Conservation (phyloP, 1,284 basidiomycete genomes). For the Coniophora puteana region DNA sequence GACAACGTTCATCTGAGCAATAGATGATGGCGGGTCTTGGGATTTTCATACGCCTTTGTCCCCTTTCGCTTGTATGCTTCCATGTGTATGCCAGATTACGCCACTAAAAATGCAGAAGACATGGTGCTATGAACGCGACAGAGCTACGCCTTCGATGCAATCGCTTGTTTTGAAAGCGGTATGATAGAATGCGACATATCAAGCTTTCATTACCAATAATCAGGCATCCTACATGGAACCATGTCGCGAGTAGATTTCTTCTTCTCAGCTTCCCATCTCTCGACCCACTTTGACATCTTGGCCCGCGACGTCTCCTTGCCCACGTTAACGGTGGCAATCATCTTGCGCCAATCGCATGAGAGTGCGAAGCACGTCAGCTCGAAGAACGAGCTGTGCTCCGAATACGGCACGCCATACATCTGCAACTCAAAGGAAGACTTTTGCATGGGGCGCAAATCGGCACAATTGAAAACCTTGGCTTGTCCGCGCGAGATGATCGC, state of each 20-base stretch:
- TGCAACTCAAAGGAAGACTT: conserved; percentile 69
- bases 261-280: conserved; percentile 82
- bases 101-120: conserved; percentile 21
- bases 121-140: conserved; percentile 15
- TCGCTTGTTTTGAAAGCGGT: not conserved
- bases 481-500: conserved; percentile 68
- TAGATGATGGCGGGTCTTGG: conserved; percentile 31
- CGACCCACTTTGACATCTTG: conserved; percentile 87
- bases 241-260: conserved; percentile 47
- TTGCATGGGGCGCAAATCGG: conserved; percentile 66
- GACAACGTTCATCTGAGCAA: conserved; percentile 62
- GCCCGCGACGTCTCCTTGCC: conserved; percentile 73
- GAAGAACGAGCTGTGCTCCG: conserved; percentile 93
- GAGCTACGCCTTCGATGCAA: not conserved
- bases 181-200: not conserved
- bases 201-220: conserved; percentile 58
- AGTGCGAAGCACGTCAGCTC: conserved; percentile 94
- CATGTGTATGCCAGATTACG: conserved; percentile 13
- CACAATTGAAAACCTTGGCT: conserved; percentile 60
- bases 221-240: conserved; percentile 57
- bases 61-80: conserved; percentile 16
- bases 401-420: conserved; percentile 91
- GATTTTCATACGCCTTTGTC: conserved; percentile 30
- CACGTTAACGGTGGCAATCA: conserved; percentile 97
- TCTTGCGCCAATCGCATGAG: conserved; percentile 74